Base-by-base conservation (phyloP, 1,284 basidiomycete genomes). In the Microstroma glucosiphilum region DNA sequence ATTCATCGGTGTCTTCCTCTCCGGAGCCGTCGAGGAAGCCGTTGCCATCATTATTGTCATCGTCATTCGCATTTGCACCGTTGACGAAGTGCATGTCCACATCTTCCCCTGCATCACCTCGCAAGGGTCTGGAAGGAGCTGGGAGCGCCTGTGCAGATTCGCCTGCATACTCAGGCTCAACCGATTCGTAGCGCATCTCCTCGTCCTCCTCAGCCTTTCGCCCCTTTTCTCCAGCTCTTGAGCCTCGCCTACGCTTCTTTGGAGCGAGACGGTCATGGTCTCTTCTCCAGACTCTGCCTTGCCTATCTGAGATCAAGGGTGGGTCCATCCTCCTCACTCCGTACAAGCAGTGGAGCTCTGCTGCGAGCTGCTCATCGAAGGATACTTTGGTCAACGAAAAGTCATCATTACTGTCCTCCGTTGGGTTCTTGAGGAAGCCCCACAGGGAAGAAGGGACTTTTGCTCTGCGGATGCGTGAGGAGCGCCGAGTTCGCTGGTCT, bases 81-180 rank as follows among this genome's bases (percentile, higher is more conserved):
- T 54, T 25, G 46, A n/a, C 46, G 23, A 23, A 23, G 46, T n/a
- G 46, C 46, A 23, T n/a, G 46, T 54, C 51, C 13, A 13, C 51
- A 7, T 54, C 51, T 54, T 26, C 51, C 51, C 3, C 46, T 48
- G 4, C 17, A 4, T 48, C n/a, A n/a, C 11, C 4, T 9, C 30
- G 30, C 30, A 37, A 4, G 9, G 30, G 4, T 37, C 30, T 37
- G 30, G 30, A 37, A 37, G 30, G 30, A 37, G 30, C 30, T 9
- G 30, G 9, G 9, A 3, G 3, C 30, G 30, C 30, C 30, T 37
- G 30, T 37, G 30, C 3, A 9, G 30, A 37, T 37, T 37, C 30
- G 30, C 30, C 30, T 37, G 30, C 30, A 9, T 37, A 37, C 9
- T 37, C 30, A 4, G 30, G 30, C 30, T 48, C 43, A 12, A 48